Conservation (phyloP, 83 land plant genomes). For the Picea abies region DNA sequence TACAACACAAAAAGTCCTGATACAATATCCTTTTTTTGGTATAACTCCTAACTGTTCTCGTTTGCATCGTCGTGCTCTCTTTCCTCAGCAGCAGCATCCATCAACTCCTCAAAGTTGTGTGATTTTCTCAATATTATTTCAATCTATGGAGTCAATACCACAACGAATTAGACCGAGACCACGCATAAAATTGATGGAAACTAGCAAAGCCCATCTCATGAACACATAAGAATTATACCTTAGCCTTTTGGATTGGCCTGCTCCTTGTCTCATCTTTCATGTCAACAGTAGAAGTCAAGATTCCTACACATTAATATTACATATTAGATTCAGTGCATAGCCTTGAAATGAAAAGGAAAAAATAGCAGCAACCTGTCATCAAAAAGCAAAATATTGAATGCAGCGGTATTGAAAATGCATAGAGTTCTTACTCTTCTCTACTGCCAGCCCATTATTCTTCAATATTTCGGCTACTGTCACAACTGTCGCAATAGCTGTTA, state of each 20-base stretch:
- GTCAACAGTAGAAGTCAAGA: constrained; percentile 40
- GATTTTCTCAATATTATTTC: constrained; percentile 21
- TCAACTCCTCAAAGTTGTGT: constrained; percentile 18
- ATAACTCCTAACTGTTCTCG: constrained; percentile 2
- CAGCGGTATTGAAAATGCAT: background rate
- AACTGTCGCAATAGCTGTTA: constrained; percentile 86
- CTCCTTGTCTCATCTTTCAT: constrained; percentile 43
- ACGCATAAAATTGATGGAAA: background rate
- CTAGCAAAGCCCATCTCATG: background rate
- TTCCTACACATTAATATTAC: constrained; percentile 18
- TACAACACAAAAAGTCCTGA: too few species aligned
- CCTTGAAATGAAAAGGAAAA: background rate
- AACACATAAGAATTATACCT: constrained; percentile 16
- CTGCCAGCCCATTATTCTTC: constrained; percentile 85
- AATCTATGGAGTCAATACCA: background rate
- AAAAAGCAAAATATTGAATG: background rate
- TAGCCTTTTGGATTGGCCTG: constrained; percentile 41
- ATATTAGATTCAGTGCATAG: background rate
- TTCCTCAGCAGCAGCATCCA: constrained; percentile 21
- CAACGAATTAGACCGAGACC: background rate
- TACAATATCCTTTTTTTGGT: too few species aligned
- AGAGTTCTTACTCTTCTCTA: constrained; percentile 65
- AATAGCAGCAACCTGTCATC: background rate
- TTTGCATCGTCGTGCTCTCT: constrained; percentile 9
- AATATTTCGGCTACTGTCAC: constrained; percentile 86